Conservation (phyloP, 2,329 filamentous ascomycete species). For the Stagonosporopsis cucurbitacearum region DNA sequence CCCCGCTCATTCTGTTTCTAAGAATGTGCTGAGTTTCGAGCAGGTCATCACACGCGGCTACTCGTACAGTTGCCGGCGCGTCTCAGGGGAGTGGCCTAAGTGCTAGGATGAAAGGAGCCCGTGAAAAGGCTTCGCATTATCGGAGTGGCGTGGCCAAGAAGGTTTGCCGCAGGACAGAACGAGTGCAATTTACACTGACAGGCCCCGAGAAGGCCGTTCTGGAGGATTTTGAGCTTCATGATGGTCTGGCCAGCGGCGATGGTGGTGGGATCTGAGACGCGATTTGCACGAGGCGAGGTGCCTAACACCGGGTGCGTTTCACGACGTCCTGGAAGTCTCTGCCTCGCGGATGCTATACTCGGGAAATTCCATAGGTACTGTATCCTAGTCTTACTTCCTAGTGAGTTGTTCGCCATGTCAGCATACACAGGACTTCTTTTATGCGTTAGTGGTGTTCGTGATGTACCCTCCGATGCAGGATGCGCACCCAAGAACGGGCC, state of each 20-base stretch:
- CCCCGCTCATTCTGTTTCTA: constrained; percentile 42
- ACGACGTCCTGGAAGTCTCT: constrained; percentile 12
- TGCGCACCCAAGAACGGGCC: constrained; percentile 4
- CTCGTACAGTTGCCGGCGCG: constrained; percentile 26
- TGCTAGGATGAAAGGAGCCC: constrained; percentile 30
- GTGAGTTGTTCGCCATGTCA: neutral
- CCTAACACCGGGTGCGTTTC: constrained; percentile 43
- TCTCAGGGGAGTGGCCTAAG: constrained; percentile 30
- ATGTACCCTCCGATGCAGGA: constrained; percentile 6
- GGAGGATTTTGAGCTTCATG: constrained; percentile 40
- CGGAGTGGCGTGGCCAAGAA: constrained; percentile 30
- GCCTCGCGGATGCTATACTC: neutral
- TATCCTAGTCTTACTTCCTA: neutral
- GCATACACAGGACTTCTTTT: neutral
- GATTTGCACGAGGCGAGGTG: constrained; percentile 33
- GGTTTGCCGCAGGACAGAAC: constrained; percentile 21
- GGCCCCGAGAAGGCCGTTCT: constrained; percentile 25
- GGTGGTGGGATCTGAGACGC: constrained; percentile 43
- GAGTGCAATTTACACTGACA: constrained; percentile 29
- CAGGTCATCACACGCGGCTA: constrained; percentile 35
- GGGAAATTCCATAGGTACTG: neutral
- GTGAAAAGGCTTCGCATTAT: constrained; percentile 34
- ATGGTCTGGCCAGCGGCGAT: constrained; percentile 44
- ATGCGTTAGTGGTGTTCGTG: constrained; percentile 5
- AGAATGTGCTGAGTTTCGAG: constrained; percentile 33